Evolutionary conservation across 176 grass and related monocot genomes (phyloP).

Genomic region (Saccharum spontaneum): DNA sequence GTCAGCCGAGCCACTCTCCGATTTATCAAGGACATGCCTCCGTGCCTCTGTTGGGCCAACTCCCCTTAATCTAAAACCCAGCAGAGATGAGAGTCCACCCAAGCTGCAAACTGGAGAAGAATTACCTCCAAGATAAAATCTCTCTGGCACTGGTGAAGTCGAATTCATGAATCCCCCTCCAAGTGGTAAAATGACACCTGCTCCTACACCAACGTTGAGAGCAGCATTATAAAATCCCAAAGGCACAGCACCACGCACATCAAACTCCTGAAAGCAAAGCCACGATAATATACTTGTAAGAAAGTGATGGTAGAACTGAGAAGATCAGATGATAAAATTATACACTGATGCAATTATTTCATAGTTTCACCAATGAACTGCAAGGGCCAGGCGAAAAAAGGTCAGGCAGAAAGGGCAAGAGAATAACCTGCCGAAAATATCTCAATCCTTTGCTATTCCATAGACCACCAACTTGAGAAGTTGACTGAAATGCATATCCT

Average conservation of each 20-base stretch:
- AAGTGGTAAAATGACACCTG: constrained; percentile 76
- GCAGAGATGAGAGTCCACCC: constrained; percentile 65
- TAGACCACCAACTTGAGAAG: constrained; percentile 84
- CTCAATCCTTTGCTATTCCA: constrained; percentile 61
- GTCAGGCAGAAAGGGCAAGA: background rate
- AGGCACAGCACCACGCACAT: constrained; percentile 77
- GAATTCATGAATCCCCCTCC: constrained; percentile 65
- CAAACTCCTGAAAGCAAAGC: constrained; percentile 70
- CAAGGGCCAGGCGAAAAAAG: background rate
- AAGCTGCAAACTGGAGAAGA: constrained; percentile 76
- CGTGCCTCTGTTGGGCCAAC: constrained; percentile 62
- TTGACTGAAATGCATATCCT: constrained; percentile 86
- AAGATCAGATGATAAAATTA: background rate
- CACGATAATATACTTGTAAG: background rate
- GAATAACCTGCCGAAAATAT: constrained; percentile 79
- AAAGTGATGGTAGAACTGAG: constrained; percentile 8
- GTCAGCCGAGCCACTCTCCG: constrained; percentile 26
- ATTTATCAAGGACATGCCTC: constrained; percentile 47
- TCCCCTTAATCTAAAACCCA: constrained; percentile 84
- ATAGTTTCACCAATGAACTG: background rate
- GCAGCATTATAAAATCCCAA: constrained; percentile 74
- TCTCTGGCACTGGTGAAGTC: constrained; percentile 61
- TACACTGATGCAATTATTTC: background rate
- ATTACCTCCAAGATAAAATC: constrained; percentile 78
- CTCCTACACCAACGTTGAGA: constrained; percentile 77